Conservation (phyloP, 768 basidiomycete genomes). For the Leccinum disarticulatum region DNA sequence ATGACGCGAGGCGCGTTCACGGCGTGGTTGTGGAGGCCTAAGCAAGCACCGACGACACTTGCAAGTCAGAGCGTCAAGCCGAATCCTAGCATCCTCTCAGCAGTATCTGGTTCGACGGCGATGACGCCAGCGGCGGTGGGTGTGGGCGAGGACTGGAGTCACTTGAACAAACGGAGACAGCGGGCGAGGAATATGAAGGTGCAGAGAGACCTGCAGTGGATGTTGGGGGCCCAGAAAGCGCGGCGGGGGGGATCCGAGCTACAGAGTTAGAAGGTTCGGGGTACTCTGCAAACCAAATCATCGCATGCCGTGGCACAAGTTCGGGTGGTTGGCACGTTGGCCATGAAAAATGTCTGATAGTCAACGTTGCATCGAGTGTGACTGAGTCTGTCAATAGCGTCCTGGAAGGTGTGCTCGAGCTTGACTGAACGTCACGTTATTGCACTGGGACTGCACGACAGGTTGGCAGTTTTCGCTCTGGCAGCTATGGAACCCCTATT, state of each 20-base stretch:
- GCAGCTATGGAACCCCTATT: too few relatives aligned
- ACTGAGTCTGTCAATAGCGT: too few relatives aligned
- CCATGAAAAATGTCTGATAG: too few relatives aligned
- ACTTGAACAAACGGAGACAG: slow-evolving; percentile 56
- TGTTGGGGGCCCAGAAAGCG: slow-evolving; percentile 36
- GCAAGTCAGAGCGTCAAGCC: slow-evolving; percentile 1
- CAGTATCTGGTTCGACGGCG: slow-evolving; percentile 1
- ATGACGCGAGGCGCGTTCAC: slow-evolving; percentile 33
- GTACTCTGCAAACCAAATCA: too few relatives aligned
- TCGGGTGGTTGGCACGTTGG: too few relatives aligned
- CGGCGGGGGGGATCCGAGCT: slow-evolving; percentile 6
- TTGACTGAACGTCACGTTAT: background rate
- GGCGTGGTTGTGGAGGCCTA: slow-evolving; percentile 43
- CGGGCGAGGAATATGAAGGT: slow-evolving; percentile 48
- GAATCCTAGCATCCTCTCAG: background rate
- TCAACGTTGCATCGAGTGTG: too few relatives aligned
- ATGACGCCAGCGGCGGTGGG: slow-evolving; percentile 31
- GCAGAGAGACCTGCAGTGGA: slow-evolving; percentile 39
- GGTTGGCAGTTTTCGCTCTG: too few relatives aligned
- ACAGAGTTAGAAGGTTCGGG: background rate
- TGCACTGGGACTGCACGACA: too few relatives aligned
- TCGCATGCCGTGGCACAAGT: too few relatives aligned
- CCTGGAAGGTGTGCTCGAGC: too few relatives aligned
- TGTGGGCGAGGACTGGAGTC: slow-evolving; percentile 47
- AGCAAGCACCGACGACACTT: background rate